phyloP scores from a whole-genome alignment of 163 green algal species.

The Botryococcus braunii region DNA sequence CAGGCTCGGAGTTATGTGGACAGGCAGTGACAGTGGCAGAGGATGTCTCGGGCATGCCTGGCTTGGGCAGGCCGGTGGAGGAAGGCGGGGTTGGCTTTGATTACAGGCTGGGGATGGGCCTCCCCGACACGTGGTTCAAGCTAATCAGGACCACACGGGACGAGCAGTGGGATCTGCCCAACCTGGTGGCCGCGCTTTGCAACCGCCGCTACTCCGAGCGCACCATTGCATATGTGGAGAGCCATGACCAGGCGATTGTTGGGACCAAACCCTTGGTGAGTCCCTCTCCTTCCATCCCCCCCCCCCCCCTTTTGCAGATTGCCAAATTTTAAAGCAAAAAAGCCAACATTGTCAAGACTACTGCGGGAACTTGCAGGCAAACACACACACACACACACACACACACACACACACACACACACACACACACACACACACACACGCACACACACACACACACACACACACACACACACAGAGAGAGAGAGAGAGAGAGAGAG shows the following conservation, averaged over 20 bases:
- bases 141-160: slow-evolving; percentile 68
- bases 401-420: no score
- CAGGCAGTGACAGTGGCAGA: slow-evolving; percentile 72
- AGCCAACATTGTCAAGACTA: no score
- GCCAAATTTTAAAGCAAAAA: no score
- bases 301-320: no score
- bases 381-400: no score
- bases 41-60: slow-evolving; percentile 86
- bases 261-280: slow-evolving; percentile 57
- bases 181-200: slow-evolving; percentile 74
- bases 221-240: slow-evolving; percentile 83
- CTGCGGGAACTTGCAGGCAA: no score
- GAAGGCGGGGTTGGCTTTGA: slow-evolving; percentile 87
- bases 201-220: slow-evolving; percentile 72
- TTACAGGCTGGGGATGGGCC: slow-evolving; percentile 39
- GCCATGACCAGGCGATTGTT: slow-evolving; percentile 82
- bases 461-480: no score
- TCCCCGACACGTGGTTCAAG: slow-evolving; percentile 4
- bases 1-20: no score
- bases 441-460: no score
- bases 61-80: slow-evolving; percentile 60
- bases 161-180: slow-evolving; percentile 62
- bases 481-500: no score
- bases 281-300: no score
- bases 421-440: no score